Evolutionary conservation across 352 stramenopile species (phyloP), one percentile per base, ranked within the genome.

Genomic region (Phytophthora cryptogea): DNA sequence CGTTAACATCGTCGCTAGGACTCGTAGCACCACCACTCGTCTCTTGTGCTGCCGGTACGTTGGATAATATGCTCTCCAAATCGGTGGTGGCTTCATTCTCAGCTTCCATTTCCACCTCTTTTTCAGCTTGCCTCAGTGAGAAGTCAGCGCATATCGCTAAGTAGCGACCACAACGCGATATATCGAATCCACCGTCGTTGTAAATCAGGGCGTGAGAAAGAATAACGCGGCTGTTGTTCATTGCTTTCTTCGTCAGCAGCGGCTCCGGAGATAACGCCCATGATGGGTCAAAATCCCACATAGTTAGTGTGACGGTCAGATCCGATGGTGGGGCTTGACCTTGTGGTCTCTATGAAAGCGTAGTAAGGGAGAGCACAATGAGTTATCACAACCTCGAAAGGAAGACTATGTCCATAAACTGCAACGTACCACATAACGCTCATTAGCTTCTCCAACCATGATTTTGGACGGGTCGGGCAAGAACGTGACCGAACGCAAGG

Each of bases 171-270:
- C 97, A 97, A 14, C 83, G 79, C 13, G 95, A 98, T 39, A 99
- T 88, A 73, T 99, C 96, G 73, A 99, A 98, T 33, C 96, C 96
- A 45, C 96, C 96, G 69, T 99, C 96, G 64, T 98, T 99, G 74
- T 99, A 99, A 27, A 99, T 89, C 48, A 99, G 81, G 4, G 96
- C 93, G 53, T 97, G 88, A 1, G 89, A 93, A 39, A 98, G 67
- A 57, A 96, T 83, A 0, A 89, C 70, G 8, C 83, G 84, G 26
- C 83, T 89, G 57, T 92, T 91, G 51, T 89, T 80, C 86, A 95
- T 95, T 8, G 86, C 86, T 50, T 92, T 92, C 53, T 88, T 91
- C 32, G 73, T 79, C 35, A 89, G 56, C 9, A 89, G 60, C 11
- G 83, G 86, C 55, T 95, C 82, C 3, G 80, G 67, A 2, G 86